These are phyloP conservation scores for Candida dajiaensis DNA, from an alignment of 805 yeast genomes.

Conservation along the genomic window DNA sequence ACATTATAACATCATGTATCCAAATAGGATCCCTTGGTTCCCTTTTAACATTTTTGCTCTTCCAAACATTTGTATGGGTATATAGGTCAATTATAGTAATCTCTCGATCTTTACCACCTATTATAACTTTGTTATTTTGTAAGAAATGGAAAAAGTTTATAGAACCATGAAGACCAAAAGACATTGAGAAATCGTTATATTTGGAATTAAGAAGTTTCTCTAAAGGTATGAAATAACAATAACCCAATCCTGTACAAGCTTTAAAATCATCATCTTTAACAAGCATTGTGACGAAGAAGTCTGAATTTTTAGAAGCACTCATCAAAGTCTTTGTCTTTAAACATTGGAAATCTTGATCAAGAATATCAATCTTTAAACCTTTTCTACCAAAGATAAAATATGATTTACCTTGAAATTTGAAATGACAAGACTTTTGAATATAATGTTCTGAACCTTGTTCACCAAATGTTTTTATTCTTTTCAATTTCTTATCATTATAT, in stretches of 20 bases:
- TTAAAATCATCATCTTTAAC: conserved; percentile 9
- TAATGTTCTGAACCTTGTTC: neutral
- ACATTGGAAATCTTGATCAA: neutral
- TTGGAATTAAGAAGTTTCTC: conserved; percentile 12
- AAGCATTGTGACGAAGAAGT: conserved; percentile 17
- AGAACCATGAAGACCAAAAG: conserved; percentile 21
- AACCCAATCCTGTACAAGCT: conserved; percentile 22
- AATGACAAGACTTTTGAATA: neutral
- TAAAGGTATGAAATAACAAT: conserved; percentile 17
- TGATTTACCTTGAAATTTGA: neutral
- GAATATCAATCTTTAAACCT: neutral
- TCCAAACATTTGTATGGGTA: conserved; percentile 18
- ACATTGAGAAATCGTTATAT: conserved; percentile 19
- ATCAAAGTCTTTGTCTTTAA: conserved; percentile 14
- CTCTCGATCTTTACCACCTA: conserved; percentile 23
- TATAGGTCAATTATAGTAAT: conserved; percentile 15
- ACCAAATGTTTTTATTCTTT: neutral
- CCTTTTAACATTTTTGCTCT: conserved; percentile 12
- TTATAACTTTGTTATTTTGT: conserved; percentile 6
- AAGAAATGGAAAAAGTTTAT: conserved; percentile 18
- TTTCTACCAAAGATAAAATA: neutral
- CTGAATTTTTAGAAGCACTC: conserved; percentile 14
- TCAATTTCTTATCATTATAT: neutral
- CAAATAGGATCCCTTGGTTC: conserved; percentile 16
- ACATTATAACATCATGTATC: conserved; percentile 18